Base-by-base conservation (phyloP, 192 early-diverging fungal genomes). In the Backusella luteola region DNA sequence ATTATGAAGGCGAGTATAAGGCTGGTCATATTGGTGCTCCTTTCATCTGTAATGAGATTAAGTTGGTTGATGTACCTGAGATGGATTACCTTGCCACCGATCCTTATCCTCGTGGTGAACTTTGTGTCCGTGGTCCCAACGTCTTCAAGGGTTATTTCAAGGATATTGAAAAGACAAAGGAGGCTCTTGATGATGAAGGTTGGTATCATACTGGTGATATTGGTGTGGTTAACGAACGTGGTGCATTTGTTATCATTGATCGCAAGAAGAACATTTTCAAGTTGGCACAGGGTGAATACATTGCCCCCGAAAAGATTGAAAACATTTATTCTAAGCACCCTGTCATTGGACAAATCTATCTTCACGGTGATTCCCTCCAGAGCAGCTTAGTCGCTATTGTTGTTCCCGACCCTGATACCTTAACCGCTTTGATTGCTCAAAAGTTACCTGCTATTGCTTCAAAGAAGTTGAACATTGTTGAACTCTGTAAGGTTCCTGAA, bases 171-270 rank as follows among this genome's bases (percentile, higher is more conserved):
- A 92, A 93, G 74, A 97, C 96, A 4, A 81, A 74, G 19, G 92
- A 95, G 72, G 86, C 91, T 6, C 77, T 96, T 34, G 92, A 90
- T 69, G 80, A 81, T n/a, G 95, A 97, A 75, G 96, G 95, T 2
- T 98, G 96, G 96, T 80, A 91, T 63, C 87, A 90, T 66, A 92
- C 94, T 2, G 95, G 95, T 69, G 96, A 98, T 76, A 93, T 98
- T 76, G 95, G 92, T 63, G 79, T 84, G 69, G 80, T 93, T 34
- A 92, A 93, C 44, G 81, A 84, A 5, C 83, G 87, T 41, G 95
- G 95, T 7, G 76, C 86, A 15, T 78, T 98, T 59, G 82, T 84
- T 17, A 90, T 98, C 73, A 90, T 98, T 87, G 94, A 96, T 76
- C 87, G 94, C 42, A 90, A 89, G 67, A 95, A 94, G 83, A 95